Percentiles rank a stretch among this genome's conserved stretches.
These are phyloP conservation scores for Streptanthus diversifolius DNA, from an alignment of 345 rosid genomes.

Conservation along the genomic window DNA sequence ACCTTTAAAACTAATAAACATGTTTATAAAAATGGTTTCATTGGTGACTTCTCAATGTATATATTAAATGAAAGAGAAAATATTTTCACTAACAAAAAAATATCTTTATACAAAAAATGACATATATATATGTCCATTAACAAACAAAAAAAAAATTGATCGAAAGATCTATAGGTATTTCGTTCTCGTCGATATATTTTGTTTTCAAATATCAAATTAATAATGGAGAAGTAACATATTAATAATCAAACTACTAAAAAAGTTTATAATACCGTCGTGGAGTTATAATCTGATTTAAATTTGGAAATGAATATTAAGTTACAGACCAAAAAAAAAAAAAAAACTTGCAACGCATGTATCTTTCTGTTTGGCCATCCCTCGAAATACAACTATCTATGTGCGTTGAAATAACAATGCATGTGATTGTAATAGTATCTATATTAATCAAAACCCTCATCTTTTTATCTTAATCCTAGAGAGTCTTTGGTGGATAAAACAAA, in stretches of 20 bases:
- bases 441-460: constrained; percentile 9
- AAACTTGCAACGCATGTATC: neutral
- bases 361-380: neutral
- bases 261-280: neutral
- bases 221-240: neutral
- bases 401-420: constrained; percentile 13
- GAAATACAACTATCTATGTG: neutral
- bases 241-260: neutral
- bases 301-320: neutral
- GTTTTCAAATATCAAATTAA: neutral
- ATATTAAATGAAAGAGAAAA: too few species aligned
- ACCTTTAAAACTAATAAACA: neutral
- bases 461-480: constrained; percentile 18
- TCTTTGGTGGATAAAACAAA: constrained; percentile 27
- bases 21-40: neutral
- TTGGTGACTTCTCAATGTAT: neutral
- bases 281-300: too few species aligned
- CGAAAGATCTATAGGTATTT: too few species aligned
- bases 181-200: neutral
- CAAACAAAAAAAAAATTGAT: too few species aligned
- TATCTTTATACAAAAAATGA: neutral
- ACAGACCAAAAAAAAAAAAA: neutral
- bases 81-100: neutral
- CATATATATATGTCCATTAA: too few species aligned
- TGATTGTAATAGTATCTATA: neutral